Base-by-base conservation (phyloP, 192 early-diverging fungal genomes). In the Cladochytrium replicatum region DNA sequence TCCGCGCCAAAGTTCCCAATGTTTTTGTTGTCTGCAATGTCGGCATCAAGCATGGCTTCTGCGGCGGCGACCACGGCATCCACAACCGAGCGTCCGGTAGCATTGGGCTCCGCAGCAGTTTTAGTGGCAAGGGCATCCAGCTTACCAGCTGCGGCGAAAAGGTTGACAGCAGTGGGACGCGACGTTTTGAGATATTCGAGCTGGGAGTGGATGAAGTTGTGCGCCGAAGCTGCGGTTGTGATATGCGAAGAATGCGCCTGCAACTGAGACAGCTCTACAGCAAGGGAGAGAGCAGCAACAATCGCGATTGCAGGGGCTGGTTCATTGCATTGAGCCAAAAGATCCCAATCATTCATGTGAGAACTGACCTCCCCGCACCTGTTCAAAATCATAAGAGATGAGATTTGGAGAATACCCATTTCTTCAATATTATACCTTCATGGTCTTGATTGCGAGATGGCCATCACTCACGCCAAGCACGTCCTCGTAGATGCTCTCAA, bases 291-390 rank as follows among this genome's bases (percentile, higher is more conserved):
- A 1, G 89, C 89, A 2, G 92, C 95, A 17, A 96, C 91, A 45
- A 98, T 92, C 53, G 90, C 95, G 50, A 98, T 98, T 11, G 95
- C 95, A 4, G 95, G 95, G 2, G 95, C 92, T 59, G 29, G 24
- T 24, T n/a, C n/a, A n/a, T n/a, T n/a, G n/a, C n/a, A n/a, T n/a
- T n/a, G n/a, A n/a, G n/a, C n/a, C n/a, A n/a, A n/a, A n/a, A n/a
- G n/a, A n/a, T n/a, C n/a, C n/a, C 3, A 30, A 17, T 6, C 26
- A 6, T 4, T 24, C 4, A 51, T 28, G 29, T 37, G 50, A 15
- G 11, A 30, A 56, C 54, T 17, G 41, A 72, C 70, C 70, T 61
- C 70, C 70, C 6, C 70, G 61, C 15, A 63, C 52, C 52, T 56
- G 38, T 7, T 22, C 21, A 23, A 29, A n/a, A 55, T 9, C 21